Evolutionary conservation across 805 yeast genomes (phyloP), one percentile per base, ranked within the genome.

Genomic region (Barnettozyma populi): DNA sequence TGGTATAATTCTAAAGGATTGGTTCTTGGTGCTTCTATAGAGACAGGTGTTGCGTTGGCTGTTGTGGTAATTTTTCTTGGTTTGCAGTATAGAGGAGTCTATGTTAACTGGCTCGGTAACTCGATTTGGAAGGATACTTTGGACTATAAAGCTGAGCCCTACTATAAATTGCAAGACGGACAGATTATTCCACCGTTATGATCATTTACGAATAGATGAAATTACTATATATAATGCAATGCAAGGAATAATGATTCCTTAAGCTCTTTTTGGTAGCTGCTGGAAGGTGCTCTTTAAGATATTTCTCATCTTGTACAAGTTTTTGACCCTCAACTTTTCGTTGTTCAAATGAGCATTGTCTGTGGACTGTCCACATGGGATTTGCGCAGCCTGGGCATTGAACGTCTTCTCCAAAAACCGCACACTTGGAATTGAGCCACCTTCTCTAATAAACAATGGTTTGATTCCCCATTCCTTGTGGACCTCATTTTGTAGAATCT

Each of bases 321-420:
- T 92, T 35, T 82, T 71, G 21, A 92, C 79, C 47, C 98, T 71
- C 41, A 92, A 64, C 52, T 94, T 77, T 66, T 92, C 99, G 61
- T 94, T 85, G 59, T 84, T 81, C 57, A 92, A 75, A 70, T 92
- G 99, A 1, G 97, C 98, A 59, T 89, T 88, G 64, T 94, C 98
- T 38, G 94, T 80, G 2, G 92, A 78, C 68, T 92, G 99, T 0
- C 98, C 99, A 61, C 97, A 89, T 2, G 99, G 98, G 31, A 94
- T 78, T 65, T 94, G 98, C 0, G 92, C 95, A 2, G 97, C 98
- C 23, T 88, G 87, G 3, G 98, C 96, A 45, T 74, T 66, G 55
- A 92, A 86, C 11, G 76, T 71, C 63, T 86, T 86, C 58, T 92
- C 99, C 54, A 92, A 68, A 51, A 84, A 85, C 52, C 97, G 69